Evolutionary conservation across 2,329 filamentous ascomycete species (phyloP).

Genomic region (Daldinia eschscholtzii): DNA sequence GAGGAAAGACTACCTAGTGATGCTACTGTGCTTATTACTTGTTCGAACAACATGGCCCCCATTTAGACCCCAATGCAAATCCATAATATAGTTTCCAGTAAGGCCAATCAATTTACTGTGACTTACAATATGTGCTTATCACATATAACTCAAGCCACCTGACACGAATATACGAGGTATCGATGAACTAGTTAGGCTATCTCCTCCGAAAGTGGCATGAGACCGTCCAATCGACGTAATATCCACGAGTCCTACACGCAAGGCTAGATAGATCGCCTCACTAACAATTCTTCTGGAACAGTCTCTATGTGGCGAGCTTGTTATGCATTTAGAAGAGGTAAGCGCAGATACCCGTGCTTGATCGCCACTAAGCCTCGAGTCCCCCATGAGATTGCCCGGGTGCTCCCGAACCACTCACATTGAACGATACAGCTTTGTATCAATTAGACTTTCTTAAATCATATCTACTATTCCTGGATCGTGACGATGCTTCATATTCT

Average conservation of each 20-base stretch:
- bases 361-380: not conserved
- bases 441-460: not conserved
- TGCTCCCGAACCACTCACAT: not conserved
- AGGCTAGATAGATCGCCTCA: not conserved
- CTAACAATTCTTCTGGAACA: not conserved
- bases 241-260: not conserved
- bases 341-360: not conserved
- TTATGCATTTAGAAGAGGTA: not conserved
- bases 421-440: not conserved
- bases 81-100: constrained; percentile 9
- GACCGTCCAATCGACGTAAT: constrained; percentile 3
- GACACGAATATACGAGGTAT: constrained; percentile 1
- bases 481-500: not conserved
- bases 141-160: constrained; percentile 25
- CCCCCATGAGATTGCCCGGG: not conserved
- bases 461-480: not conserved
- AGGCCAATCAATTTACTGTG: not conserved
- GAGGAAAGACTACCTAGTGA: constrained; percentile 3
- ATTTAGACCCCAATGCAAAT: constrained; percentile 10
- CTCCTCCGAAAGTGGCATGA: constrained; percentile 1
- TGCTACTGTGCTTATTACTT: constrained; percentile 7
- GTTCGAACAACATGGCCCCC: not conserved
- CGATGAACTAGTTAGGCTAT: constrained; percentile 1
- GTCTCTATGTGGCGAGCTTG: not conserved
- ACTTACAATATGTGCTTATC: constrained; percentile 8